phyloP scores from a whole-genome alignment of 2,329 filamentous ascomycete genomes.

The Thelonectria olida region DNA sequence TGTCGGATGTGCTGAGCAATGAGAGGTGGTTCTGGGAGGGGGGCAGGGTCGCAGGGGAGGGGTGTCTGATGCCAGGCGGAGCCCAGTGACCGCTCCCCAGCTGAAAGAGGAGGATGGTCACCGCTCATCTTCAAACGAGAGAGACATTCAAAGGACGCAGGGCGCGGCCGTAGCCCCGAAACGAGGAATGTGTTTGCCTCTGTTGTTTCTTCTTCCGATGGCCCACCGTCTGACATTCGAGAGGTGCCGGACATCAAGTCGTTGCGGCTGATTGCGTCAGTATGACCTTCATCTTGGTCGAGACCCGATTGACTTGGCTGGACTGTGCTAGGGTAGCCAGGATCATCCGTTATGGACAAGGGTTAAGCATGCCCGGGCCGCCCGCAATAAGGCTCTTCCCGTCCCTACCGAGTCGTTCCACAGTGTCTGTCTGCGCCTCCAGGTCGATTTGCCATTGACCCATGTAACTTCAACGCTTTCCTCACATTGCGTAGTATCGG shows the following conservation, averaged over 20 bases:
- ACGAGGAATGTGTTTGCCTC: slow-evolving; percentile 11
- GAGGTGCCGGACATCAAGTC: slow-evolving; percentile 4
- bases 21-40: slow-evolving; percentile 26
- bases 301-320: slow-evolving; percentile 15
- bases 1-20: slow-evolving; percentile 32
- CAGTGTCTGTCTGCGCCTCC: slow-evolving; percentile 21
- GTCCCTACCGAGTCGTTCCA: slow-evolving; percentile 42
- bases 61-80: slow-evolving; percentile 30
- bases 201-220: not conserved
- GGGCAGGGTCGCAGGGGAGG: slow-evolving; percentile 12
- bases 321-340: slow-evolving; percentile 12
- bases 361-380: slow-evolving; percentile 33
- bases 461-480: slow-evolving; percentile 13
- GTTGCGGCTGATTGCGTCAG: slow-evolving; percentile 15
- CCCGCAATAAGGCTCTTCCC: slow-evolving; percentile 48
- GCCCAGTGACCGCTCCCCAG: slow-evolving; percentile 30
- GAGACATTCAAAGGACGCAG: slow-evolving; percentile 7
- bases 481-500: slow-evolving; percentile 15
- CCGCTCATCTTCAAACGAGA: slow-evolving; percentile 26
- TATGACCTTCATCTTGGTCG: slow-evolving; percentile 14
- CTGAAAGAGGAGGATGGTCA: slow-evolving; percentile 32
- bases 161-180: slow-evolving; percentile 4
- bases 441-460: slow-evolving; percentile 5
- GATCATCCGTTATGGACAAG: slow-evolving; percentile 15
- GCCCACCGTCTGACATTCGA: slow-evolving; percentile 3